Conservation (phyloP, 2,329 filamentous ascomycete species). For the Hypomyces rosellus region DNA sequence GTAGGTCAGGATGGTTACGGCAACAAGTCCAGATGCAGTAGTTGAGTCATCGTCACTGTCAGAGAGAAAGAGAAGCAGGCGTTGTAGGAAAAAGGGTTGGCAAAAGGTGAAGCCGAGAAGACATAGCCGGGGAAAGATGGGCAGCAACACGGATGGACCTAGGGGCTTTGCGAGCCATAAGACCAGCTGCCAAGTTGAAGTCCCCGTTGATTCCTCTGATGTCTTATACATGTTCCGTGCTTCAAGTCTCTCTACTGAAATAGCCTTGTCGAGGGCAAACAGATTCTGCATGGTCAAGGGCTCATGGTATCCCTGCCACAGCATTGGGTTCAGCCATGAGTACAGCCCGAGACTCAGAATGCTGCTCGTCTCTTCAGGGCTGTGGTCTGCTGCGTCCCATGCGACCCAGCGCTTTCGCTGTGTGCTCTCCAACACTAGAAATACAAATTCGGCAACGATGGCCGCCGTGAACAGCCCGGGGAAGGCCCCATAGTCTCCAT, state of each 20-base stretch:
- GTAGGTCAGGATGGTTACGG: slow-evolving; percentile 34
- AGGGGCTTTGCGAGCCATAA: background rate
- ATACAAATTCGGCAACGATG: slow-evolving; percentile 27
- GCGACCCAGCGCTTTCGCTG: slow-evolving; percentile 33
- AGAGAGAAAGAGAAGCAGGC: slow-evolving; percentile 30
- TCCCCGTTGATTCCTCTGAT: background rate
- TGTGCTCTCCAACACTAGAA: slow-evolving; percentile 32
- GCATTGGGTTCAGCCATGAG: slow-evolving; percentile 31
- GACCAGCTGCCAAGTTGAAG: too few relatives aligned
- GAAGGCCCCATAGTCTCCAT: slow-evolving; percentile 9
- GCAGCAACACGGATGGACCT: slow-evolving; percentile 20
- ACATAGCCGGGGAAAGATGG: slow-evolving; percentile 26
- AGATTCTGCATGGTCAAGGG: slow-evolving; percentile 28
- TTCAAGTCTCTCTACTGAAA: slow-evolving; percentile 14
- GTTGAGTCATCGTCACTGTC: slow-evolving; percentile 11
- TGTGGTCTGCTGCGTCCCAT: slow-evolving; percentile 32
- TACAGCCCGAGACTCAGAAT: slow-evolving; percentile 26
- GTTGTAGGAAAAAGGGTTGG: slow-evolving; percentile 38
- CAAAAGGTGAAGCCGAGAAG: slow-evolving; percentile 28
- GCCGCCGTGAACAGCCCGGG: slow-evolving; percentile 30
- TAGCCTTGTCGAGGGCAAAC: slow-evolving; percentile 26
- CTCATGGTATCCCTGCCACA: slow-evolving; percentile 29
- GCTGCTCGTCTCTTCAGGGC: slow-evolving; percentile 31
- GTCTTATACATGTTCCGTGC: background rate
- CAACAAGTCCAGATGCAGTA: slow-evolving; percentile 37